Percentiles rank a stretch among this genome's conserved stretches.
These are phyloP conservation scores for Sugiyamaella lignohabitans DNA, from an alignment of 805 yeast species.

Conservation along the genomic window DNA sequence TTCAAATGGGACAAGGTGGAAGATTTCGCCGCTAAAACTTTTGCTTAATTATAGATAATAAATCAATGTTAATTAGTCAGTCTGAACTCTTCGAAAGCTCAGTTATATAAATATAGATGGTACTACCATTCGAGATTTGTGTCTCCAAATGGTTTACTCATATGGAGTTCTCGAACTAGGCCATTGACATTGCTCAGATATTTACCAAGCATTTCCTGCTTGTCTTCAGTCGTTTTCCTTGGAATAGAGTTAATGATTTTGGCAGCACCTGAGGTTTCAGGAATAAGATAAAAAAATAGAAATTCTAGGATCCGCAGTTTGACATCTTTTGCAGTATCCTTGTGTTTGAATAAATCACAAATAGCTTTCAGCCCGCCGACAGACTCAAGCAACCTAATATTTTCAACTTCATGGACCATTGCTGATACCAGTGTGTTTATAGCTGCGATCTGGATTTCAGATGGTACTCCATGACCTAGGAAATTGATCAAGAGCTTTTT, in stretches of 20 bases:
- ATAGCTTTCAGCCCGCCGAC: slow-evolving; percentile 49
- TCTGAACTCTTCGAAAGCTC: too few species aligned
- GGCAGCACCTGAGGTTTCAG: slow-evolving; percentile 39
- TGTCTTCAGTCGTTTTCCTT: slow-evolving; percentile 40
- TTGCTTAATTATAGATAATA: not conserved
- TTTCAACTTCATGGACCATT: slow-evolving; percentile 50
- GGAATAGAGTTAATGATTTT: slow-evolving; percentile 15
- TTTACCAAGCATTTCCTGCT: slow-evolving; percentile 37
- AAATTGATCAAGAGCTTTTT: slow-evolving; percentile 26
- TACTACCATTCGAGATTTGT: slow-evolving; percentile 43
- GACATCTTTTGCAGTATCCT: slow-evolving; percentile 42
- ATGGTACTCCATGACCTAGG: slow-evolving; percentile 18
- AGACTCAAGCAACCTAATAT: slow-evolving; percentile 52
- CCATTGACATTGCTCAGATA: slow-evolving; percentile 42
- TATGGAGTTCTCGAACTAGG: slow-evolving; percentile 41
- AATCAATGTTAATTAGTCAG: too few species aligned
- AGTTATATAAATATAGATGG: too few species aligned
- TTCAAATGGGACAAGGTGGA: slow-evolving; percentile 20
- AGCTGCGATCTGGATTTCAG: slow-evolving; percentile 33
- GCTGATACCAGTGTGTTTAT: slow-evolving; percentile 54
- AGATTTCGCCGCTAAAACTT: slow-evolving; percentile 9
- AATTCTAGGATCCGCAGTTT: slow-evolving; percentile 64
- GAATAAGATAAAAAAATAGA: slow-evolving; percentile 59
- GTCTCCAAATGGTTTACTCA: slow-evolving; percentile 45
- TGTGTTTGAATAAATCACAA: slow-evolving; percentile 40